Evolutionary conservation across 345 rosid genomes (phyloP), one percentile per base, ranked within the genome.

Genomic region (Sonneratia caseolaris): DNA sequence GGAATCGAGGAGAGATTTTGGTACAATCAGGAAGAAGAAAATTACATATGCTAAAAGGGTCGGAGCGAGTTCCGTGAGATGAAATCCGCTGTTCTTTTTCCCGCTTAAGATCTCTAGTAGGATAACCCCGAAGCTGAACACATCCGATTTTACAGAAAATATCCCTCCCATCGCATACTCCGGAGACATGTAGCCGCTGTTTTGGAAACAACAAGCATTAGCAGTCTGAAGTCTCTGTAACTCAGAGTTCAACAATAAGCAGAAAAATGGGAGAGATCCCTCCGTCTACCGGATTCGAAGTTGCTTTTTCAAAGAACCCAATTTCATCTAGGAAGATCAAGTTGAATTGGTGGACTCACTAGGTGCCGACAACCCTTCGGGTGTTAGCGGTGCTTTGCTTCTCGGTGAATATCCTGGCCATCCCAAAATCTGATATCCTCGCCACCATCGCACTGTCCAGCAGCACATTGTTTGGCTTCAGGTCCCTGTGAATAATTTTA

Each of bases 391-490:
- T 43, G 42, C 62, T 66, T 51, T 82, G 81, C 61, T 79, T 71
- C 57, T 66, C 67, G 0, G 45, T 49, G 42, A 84, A 79, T 36
- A 78, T 69, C 19, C 77, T 82, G 0, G 86, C 88, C 83, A 82
- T 76, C 27, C 88, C 83, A 2, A 82, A 84, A 59, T 84, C 88
- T 21, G 88, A 80, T 56, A 86, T 86, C 76, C 83, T 84, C 51
- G 82, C 81, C 62, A 67, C 74, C 86, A 80, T 80, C 40, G 80
- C 82, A 21, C 38, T 24, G 43, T 84, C 87, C 27, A 86, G 18
- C 51, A 86, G 68, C 12, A 82, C 76, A 47, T 86, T 86, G 69
- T 74, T 79, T 0, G 84, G 74, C 67, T 86, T 86, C 12, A 84
- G 73, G 66, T 86, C 87, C 8, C 86, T 67, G 71, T 84, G 91